Evolutionary conservation across 345 rosid species (phyloP), one percentile per base, ranked within the genome.

Genomic region (Eucalyptus albens): DNA sequence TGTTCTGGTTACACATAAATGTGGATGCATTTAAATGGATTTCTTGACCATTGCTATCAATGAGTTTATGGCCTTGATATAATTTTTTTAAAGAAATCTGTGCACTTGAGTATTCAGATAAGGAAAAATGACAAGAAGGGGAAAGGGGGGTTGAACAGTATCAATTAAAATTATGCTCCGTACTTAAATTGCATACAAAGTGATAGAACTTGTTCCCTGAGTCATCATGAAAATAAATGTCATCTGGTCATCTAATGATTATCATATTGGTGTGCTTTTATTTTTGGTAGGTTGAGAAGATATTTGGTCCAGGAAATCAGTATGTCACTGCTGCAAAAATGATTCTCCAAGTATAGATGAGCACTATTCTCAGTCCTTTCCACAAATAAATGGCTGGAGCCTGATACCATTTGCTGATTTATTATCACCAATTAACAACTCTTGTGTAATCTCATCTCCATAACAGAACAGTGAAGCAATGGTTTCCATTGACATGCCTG

Each of bases 401-500:
- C 44, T 5, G 53, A 26, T 51, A 2, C 65, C 60, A 6, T 86
- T 51, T 86, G 11, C 62, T 86, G 65, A 87, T 65, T 40, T 67
- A 4, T 88, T 88, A 7, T 67, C 7, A 42, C 45, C 83, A 50
- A 45, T 44, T 27, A 65, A 44, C 50, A 49, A 1, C 42, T 33
- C 87, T 49, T 53, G 50, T 88, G 12, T 88, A 15, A 50, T 82
- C 31, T 72, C 88, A 14, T 89, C 50, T 67, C 80, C 67, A 50
- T 45, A 56, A 88, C 96, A 98, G 99, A 98, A 97, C 92, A 98
- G 98, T 82, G 99, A 97, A 93, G 99, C 99, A 91, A 96, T 98
- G 99, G 91, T 98, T 90, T 97, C 99, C 6, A 98, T 98, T 91
- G 99, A 98, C 95, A 97, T 98, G 99, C 99, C 99, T 81, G 99